A percentile compares a stretch with the other conserved stretches of the same genome.
Evolutionary conservation across 23 red algal genomes (phyloP).

Genomic region (Pyropia haitanensis): DNA sequence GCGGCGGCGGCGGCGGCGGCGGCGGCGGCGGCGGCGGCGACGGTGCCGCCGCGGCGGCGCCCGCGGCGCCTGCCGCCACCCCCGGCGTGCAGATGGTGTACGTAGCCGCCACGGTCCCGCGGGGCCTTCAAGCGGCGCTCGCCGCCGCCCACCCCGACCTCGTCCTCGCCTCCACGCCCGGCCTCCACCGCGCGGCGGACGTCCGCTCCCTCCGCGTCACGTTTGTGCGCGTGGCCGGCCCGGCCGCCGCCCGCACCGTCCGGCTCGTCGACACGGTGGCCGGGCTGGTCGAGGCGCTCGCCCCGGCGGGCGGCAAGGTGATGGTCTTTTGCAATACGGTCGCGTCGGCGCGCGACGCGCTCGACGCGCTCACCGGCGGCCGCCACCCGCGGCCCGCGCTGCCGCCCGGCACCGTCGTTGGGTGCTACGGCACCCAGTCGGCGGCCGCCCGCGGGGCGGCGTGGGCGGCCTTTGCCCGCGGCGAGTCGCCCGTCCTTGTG

Average conservation of each 20-base stretch:
- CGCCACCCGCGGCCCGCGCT: no score
- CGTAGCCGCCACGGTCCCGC: conserved; percentile 17
- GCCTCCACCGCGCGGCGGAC: conserved; percentile 10
- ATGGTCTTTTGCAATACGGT: conserved; percentile 57
- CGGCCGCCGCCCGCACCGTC: conserved; percentile 5
- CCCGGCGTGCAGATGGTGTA: conserved; percentile 18
- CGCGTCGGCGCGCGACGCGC: conserved; percentile 2
- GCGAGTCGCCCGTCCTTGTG: conserved; percentile 28
- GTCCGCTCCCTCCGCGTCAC: conserved; percentile 7
- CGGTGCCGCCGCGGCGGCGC: no score
- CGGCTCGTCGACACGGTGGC: conserved; percentile 18
- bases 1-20: no score
- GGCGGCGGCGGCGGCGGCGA: no score
- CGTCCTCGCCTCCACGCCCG: neutral
- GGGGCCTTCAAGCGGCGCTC: conserved; percentile 4
- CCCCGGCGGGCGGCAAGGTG: conserved; percentile 6
- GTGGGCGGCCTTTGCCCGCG: neutral
- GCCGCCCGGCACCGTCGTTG: no score
- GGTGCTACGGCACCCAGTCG: no score
- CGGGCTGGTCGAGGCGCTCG: neutral
- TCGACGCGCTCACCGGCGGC: neutral
- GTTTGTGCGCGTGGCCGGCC: conserved; percentile 28
- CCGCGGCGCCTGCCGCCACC: no score
- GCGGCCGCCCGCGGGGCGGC: no score
- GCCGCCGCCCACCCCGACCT: conserved; percentile 2